A percentile compares a stretch with the other conserved stretches of the same genome.
Evolutionary conservation across 2,329 filamentous ascomycete genomes (phyloP).

Genomic region (Dactylellina cionopaga): DNA sequence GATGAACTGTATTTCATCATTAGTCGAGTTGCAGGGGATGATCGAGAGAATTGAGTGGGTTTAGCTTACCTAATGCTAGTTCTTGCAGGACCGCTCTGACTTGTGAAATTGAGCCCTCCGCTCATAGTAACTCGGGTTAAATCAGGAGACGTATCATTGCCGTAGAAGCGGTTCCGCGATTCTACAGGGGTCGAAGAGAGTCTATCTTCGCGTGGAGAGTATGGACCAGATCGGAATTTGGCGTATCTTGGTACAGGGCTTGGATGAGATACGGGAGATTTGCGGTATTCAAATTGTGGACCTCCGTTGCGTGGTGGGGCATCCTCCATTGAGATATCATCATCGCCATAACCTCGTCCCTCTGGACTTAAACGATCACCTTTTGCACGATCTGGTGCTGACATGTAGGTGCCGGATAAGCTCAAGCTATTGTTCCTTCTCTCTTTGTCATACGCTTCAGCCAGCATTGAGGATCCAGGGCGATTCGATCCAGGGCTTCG

Average conservation of each 20-base stretch:
- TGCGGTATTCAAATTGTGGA: conserved; percentile 45
- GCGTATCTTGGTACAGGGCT: conserved; percentile 41
- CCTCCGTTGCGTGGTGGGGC: conserved; percentile 30
- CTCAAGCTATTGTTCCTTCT: conserved; percentile 50
- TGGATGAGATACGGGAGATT: conserved; percentile 46
- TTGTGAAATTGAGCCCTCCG: conserved; percentile 43
- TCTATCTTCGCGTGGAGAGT: conserved; percentile 46
- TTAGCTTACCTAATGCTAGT: conserved; percentile 29
- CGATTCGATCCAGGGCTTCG: conserved; percentile 26
- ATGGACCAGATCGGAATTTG: conserved; percentile 45
- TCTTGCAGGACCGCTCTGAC: conserved; percentile 47
- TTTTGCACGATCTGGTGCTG: conserved; percentile 37
- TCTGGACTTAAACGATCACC: conserved; percentile 40
- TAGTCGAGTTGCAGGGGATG: too few species aligned
- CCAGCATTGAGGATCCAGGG: conserved; percentile 14
- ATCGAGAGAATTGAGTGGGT: too few species aligned
- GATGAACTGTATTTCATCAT: background rate
- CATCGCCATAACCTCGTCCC: conserved; percentile 23
- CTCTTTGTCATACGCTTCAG: conserved; percentile 38
- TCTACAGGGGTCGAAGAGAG: conserved; percentile 11
- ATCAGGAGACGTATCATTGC: conserved; percentile 31
- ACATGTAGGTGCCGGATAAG: conserved; percentile 18
- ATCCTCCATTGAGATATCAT: conserved; percentile 50
- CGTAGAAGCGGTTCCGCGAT: conserved; percentile 36
- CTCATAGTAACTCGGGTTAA: conserved; percentile 45